Evolutionary conservation across 345 rosid genomes (phyloP).

Genomic region (Brassica nigra): DNA sequence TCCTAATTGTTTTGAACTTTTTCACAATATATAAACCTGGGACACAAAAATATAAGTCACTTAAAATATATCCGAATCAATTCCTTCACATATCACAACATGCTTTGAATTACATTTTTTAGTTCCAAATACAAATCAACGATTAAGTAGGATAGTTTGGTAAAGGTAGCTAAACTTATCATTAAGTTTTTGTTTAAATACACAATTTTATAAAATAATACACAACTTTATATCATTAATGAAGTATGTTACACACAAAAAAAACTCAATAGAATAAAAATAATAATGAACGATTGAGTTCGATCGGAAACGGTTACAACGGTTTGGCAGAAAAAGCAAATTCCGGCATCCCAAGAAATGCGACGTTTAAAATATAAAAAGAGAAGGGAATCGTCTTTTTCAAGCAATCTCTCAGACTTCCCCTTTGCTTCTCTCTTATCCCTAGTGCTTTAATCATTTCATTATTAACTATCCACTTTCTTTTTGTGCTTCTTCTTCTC

Average conservation of each 20-base stretch:
- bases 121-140: no score
- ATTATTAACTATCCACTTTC: background rate
- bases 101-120: no score
- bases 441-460: constrained; percentile 2
- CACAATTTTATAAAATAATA: background rate
- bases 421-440: constrained; percentile 5
- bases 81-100: no score
- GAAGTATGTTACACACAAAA: background rate
- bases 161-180: background rate
- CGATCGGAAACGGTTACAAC: constrained; percentile 17
- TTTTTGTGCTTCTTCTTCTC: background rate
- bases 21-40: no score
- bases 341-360: constrained; percentile 20
- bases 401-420: constrained; percentile 22
- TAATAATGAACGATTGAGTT: background rate
- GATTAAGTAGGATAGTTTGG: no score
- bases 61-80: no score
- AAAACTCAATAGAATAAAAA: background rate
- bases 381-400: constrained; percentile 18
- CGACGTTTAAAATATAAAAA: constrained; percentile 18
- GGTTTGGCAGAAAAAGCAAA: constrained; percentile 5
- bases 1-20: no score
- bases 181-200: background rate
- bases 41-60: no score
- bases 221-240: background rate